Evolutionary conservation across 1,284 basidiomycete genomes (phyloP), one percentile per base, ranked within the genome.

Genomic region (Ganoderma resinaceum): DNA sequence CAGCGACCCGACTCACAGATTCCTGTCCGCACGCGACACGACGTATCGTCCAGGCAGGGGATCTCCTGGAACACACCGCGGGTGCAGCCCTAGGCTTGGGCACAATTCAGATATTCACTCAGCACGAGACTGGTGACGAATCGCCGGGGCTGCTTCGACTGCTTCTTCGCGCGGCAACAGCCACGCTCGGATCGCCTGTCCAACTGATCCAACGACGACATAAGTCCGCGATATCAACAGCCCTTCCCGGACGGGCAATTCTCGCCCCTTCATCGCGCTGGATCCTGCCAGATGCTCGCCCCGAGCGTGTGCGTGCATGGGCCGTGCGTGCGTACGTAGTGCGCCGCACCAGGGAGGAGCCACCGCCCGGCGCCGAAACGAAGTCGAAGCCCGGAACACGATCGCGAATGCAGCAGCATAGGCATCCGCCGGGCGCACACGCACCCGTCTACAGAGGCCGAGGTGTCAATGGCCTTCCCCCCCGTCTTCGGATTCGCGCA

Each of bases 141-240:
- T 29, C 29, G 16, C 26, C 18, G 52, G 31, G 8, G 16, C 0
- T 33, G 16, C 29, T 16, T 14, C 43, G 43, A 46, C 9, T 52
- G 23, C 46, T 49, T 49, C 55, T 37, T 58, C 20, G 8, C 9
- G n/a, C 55, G 55, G 52, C 52, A 31, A 55, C 29, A 33, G 52
- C 55, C 55, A 58, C 35, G 53, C 42, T 42, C 55, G 42, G 63
- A 65, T 65, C 57, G 63, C 42, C 57, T 65, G 63, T 65, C 43
- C 37, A 65, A 65, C 57, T 65, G 46, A 37, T 42, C 59, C 63
- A 65, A 49, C 46, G 42, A 49, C 63, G 33, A 14, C 57, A 4
- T 52, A 58, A 31, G 8, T 60, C 52, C 63, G 57, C 55, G 26
- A 49, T 49, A 60, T 49, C 63, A 49, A 31, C 33, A 31, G 43